These are phyloP conservation scores for Malassezia yamatoensis DNA, from an alignment of 1,284 basidiomycete genomes.

Conservation along the genomic window DNA sequence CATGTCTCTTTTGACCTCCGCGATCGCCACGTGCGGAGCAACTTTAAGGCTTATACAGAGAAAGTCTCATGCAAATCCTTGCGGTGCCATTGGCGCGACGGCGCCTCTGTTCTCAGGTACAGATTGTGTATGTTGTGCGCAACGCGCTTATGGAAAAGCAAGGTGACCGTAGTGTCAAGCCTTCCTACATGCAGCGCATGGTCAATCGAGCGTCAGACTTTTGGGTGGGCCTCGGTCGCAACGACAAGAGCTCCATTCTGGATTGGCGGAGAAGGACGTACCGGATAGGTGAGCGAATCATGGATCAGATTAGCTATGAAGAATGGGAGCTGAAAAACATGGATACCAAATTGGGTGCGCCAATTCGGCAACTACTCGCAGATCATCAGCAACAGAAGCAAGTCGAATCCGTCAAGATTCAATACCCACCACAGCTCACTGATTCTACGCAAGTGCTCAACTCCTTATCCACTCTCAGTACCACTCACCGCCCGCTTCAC, in stretches of 20 bases:
- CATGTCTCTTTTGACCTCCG: not conserved
- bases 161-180: not conserved
- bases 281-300: conserved; percentile 34
- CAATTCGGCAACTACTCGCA: not conserved
- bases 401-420: conserved; percentile 15
- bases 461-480: conserved; percentile 26
- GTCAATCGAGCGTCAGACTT: conserved; percentile 15
- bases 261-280: conserved; percentile 43
- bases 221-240: conserved; percentile 38
- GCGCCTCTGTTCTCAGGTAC: not conserved
- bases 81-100: conserved; percentile 17
- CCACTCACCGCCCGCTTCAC: conserved; percentile 33
- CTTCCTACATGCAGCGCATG: conserved; percentile 1
- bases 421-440: conserved; percentile 31
- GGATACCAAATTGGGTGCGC: conserved; percentile 20
- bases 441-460: conserved; percentile 20
- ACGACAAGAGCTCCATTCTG: conserved; percentile 27
- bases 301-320: conserved; percentile 46
- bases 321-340: conserved; percentile 47
- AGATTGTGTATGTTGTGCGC: not conserved
- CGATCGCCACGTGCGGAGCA: not conserved
- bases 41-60: not conserved
- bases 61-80: conserved; percentile 8
- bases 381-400: not conserved
- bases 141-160: not conserved